Evolutionary conservation across 1,284 basidiomycete species (phyloP).

Genomic region (Puccinia triticina): DNA sequence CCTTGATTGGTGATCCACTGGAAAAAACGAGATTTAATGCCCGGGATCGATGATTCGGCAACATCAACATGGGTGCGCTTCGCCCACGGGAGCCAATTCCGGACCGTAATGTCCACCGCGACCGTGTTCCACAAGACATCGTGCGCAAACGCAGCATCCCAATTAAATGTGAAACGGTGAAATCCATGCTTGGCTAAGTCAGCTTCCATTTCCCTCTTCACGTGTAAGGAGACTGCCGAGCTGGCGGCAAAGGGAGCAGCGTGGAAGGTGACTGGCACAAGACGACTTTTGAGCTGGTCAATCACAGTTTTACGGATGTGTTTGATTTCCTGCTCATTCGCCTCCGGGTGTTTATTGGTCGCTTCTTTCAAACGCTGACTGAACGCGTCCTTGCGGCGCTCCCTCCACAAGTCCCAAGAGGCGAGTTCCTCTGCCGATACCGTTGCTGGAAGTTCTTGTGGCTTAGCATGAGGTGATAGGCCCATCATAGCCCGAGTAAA

Average conservation of each 20-base stretch:
- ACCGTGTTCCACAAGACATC: background rate
- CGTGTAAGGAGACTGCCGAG: background rate
- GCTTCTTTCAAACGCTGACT: background rate
- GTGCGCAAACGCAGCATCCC: background rate
- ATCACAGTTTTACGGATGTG: background rate
- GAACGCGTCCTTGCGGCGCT: conserved; percentile 9
- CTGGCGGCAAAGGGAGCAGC: background rate
- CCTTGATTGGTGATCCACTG: conserved; percentile 10
- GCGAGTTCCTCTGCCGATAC: background rate
- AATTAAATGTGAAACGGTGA: background rate
- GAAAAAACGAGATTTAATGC: background rate
- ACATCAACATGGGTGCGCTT: conserved; percentile 6
- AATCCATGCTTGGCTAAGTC: conserved; percentile 1
- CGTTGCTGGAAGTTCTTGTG: background rate
- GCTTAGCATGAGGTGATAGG: background rate
- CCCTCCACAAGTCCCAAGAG: conserved; percentile 4
- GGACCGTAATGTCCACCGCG: background rate
- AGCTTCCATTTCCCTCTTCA: conserved; percentile 13
- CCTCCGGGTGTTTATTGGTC: background rate
- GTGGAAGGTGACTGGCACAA: background rate
- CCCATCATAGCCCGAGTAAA: conserved; percentile 18
- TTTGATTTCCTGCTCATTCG: conserved; percentile 18
- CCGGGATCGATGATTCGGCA: background rate
- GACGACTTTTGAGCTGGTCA: background rate
- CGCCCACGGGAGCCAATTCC: background rate